A percentile compares a stretch with the other conserved stretches of the same genome.
These are phyloP conservation scores for Gossypium davidsonii DNA, from an alignment of 441 rosid genomes.

Conservation along the genomic window DNA sequence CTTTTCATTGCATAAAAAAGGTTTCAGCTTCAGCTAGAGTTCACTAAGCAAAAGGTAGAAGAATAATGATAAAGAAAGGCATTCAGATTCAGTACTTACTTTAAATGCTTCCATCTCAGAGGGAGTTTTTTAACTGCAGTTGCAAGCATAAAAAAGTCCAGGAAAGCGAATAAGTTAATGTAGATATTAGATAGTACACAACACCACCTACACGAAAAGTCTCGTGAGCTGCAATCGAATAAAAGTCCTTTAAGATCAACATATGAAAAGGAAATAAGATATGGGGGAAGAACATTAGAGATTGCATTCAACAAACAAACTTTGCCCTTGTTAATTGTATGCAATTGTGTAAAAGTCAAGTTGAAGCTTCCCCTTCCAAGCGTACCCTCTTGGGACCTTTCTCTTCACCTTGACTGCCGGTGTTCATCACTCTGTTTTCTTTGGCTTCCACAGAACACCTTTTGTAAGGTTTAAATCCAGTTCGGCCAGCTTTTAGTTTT, in stretches of 20 bases:
- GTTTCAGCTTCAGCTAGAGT: not conserved
- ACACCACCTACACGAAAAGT: slow-evolving; percentile 31
- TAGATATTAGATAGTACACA: slow-evolving; percentile 33
- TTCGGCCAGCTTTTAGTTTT: slow-evolving; percentile 49
- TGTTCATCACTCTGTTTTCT: slow-evolving; percentile 41
- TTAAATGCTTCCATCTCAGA: slow-evolving; percentile 19
- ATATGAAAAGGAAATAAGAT: slow-evolving; percentile 22
- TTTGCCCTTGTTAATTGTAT: slow-evolving; percentile 27
- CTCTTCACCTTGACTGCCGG: slow-evolving; percentile 53
- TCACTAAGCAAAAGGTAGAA: not conserved
- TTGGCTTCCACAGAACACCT: slow-evolving; percentile 81
- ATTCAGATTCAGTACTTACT: slow-evolving; percentile 17
- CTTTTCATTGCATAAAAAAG: not conserved
- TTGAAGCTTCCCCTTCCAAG: slow-evolving; percentile 58
- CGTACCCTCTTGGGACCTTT: slow-evolving; percentile 78
- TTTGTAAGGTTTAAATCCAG: slow-evolving; percentile 94
- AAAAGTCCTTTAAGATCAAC: slow-evolving; percentile 19
- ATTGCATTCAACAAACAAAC: slow-evolving; percentile 31
- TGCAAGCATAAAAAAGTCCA: slow-evolving; percentile 13
- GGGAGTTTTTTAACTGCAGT: slow-evolving; percentile 16
- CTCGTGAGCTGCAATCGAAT: slow-evolving; percentile 29
- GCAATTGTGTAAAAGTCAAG: slow-evolving; percentile 33
- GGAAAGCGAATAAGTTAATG: slow-evolving; percentile 22
- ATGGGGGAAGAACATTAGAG: slow-evolving; percentile 9
- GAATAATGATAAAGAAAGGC: not conserved